Base-by-base conservation (phyloP, 129 eudicot species). In the Dittrichia graveolens region DNA sequence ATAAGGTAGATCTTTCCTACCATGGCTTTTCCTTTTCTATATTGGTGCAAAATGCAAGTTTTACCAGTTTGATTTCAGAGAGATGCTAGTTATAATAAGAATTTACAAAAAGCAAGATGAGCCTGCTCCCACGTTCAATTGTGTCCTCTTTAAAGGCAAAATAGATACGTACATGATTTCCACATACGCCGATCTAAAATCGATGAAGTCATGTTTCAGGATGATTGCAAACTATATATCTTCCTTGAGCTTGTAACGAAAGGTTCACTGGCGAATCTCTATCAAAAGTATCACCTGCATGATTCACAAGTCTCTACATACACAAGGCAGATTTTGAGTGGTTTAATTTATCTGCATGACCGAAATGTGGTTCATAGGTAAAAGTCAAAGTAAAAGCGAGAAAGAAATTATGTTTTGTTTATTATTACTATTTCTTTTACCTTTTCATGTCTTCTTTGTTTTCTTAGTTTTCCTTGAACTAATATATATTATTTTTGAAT, bases 291-390 rank as follows among this genome's bases (percentile, higher is more conserved):
- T 81, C 77, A 65, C 43, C 81, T 92, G 57, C 81, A 83, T 13
- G 96, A 88, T 79, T 81, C 94, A 60, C 93, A 86, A 70, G 96
- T 81, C 31, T 88, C 96, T 38, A 85, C 75, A n/a, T 92, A 92
- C 86, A 92, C 97, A 40, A 79, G 97, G 82, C 96, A 92, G 82
- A 92, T 92, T 72, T 76, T 92, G 78, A 71, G 69, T 49, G 97
- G 97, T 62, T 75, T 92, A 82, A 76, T 58, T 61, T 92, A 92
- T 80, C 88, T 92, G 38, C 96, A 92, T 66, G 68, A 67, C 64
- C 82, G 83, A 69, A 78, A 86, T 76, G 94, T 92, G 62, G 89
- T 92, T 61, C 97, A 92, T 78, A 84, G 97, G 97, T 92, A 79
- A 63, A 69, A 46, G n/a, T 52, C 59, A n/a, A 19, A 50, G 8